Evolutionary conservation across 2,329 filamentous ascomycete species (phyloP).

Genomic region (Cordyceps javanica): DNA sequence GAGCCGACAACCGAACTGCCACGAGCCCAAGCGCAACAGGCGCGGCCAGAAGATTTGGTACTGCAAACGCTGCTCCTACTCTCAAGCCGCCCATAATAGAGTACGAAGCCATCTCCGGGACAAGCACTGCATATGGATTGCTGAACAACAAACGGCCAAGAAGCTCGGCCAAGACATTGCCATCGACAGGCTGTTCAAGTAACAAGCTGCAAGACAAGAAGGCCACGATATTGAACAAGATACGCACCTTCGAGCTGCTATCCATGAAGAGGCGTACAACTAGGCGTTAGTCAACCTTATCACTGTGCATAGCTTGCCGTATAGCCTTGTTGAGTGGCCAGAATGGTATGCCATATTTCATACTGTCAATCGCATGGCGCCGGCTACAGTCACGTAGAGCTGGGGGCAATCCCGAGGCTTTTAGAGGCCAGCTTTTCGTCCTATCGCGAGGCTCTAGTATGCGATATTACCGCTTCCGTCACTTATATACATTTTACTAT

Average conservation of each 20-base stretch:
- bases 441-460: neutral
- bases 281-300: neutral
- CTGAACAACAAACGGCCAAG: constrained; percentile 1
- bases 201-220: neutral
- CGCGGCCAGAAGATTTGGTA: neutral
- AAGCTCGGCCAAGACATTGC: neutral
- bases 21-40: neutral
- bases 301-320: neutral
- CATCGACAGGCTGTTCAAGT: neutral
- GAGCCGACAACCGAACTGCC: neutral
- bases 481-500: constrained; percentile 1
- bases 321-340: neutral
- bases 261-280: neutral
- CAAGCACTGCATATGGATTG: neutral
- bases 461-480: neutral
- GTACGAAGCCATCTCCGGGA: neutral
- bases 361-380: neutral
- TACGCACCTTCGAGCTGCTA: neutral
- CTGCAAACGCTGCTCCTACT: constrained; percentile 1
- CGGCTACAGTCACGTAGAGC: neutral
- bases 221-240: neutral
- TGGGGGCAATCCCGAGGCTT: neutral
- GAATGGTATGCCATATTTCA: neutral
- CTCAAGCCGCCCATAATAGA: neutral
- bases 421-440: neutral